Evolutionary conservation across 345 rosid species (phyloP), one percentile per base, ranked within the genome.

Genomic region (Boechera divaricarpa): DNA sequence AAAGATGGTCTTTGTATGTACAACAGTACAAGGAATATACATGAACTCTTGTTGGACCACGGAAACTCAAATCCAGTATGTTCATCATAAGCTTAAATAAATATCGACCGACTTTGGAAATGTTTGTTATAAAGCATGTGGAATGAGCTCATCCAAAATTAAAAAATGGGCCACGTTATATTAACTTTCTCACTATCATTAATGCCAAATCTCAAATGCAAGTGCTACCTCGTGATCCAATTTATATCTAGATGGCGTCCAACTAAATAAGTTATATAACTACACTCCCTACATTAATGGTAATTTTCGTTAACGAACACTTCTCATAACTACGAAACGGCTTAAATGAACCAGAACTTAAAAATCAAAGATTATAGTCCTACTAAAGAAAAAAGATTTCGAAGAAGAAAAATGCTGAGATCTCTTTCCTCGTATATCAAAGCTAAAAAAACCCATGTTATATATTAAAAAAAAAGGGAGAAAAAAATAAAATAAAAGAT

Each of bases 151-250:
- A 78, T 5, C 10, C 54, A 3, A 59, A 63, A 39, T 63, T 38
- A 18, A 57, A 21, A 28, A 72, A 33, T 39, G 68, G 77, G 73
- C 68, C 77, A 72, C 69, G 73, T 72, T 18, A 21, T 39, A 59
- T 72, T 66, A 72, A 66, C 69, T 67, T 77, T 52, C 35, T 56
- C 72, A 38, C 57, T 41, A 77, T 49, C 77, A 72, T 78, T 78
- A 41, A 72, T 66, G 44, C 33, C 63, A 66, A 67, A 24, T 66
- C 77, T 72, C 81, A 66, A 29, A 48, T 51, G 69, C 69, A 72
- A 72, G 73, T 66, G 69, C 41, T 48, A 58, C 73, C 81, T 77
- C 77, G 81, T 77, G 81, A 77, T 77, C 59, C 60, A 47, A 77
- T 71, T 71, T 48, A 70, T 70, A 53, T 32, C 45, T 36, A 52